phyloP scores from a whole-genome alignment of 139 green algal species.

The Astrephomene gubernaculifera region DNA sequence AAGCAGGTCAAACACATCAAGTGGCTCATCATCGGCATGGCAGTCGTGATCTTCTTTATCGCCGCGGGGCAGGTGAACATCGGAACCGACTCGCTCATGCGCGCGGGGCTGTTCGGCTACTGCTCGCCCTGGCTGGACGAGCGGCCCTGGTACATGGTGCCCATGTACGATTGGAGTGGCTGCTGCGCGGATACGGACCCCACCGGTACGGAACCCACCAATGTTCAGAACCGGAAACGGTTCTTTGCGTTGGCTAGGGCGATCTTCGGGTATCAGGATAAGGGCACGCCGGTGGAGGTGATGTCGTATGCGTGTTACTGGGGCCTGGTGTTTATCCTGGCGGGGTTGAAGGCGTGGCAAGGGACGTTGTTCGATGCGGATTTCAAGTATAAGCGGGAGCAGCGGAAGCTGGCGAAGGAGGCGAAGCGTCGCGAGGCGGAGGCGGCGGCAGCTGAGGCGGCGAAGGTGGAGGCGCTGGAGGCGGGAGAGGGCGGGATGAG shows the following conservation, averaged over 20 bases:
- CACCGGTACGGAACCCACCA: constrained; percentile 27
- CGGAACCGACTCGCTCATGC: constrained; percentile 29
- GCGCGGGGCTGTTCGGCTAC: constrained; percentile 26
- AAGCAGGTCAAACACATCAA: constrained; percentile 64
- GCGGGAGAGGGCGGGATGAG: neutral
- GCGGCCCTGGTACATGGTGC: constrained; percentile 57
- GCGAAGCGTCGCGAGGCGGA: neutral
- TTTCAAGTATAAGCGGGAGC: constrained; percentile 57
- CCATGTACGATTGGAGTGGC: constrained; percentile 45
- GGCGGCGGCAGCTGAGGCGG: neutral
- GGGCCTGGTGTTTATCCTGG: constrained; percentile 43
- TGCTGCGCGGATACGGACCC: constrained; percentile 55
- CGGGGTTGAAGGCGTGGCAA: constrained; percentile 43
- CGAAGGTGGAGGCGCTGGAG: neutral
- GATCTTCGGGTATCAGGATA: constrained; percentile 53
- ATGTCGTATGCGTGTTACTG: constrained; percentile 65
- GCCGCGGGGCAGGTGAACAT: constrained; percentile 58
- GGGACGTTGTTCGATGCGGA: constrained; percentile 63
- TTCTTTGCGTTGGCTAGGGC: constrained; percentile 56
- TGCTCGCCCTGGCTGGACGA: constrained; percentile 49
- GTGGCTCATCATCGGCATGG: constrained; percentile 61
- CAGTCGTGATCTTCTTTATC: constrained; percentile 68
- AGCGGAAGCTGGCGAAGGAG: constrained; percentile 22
- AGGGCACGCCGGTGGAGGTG: constrained; percentile 52
- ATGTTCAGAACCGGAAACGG: constrained; percentile 36